Evolutionary conservation across 2,329 filamentous ascomycete species (phyloP), one percentile per base, ranked within the genome.

Genomic region (Penicillium palitans): DNA sequence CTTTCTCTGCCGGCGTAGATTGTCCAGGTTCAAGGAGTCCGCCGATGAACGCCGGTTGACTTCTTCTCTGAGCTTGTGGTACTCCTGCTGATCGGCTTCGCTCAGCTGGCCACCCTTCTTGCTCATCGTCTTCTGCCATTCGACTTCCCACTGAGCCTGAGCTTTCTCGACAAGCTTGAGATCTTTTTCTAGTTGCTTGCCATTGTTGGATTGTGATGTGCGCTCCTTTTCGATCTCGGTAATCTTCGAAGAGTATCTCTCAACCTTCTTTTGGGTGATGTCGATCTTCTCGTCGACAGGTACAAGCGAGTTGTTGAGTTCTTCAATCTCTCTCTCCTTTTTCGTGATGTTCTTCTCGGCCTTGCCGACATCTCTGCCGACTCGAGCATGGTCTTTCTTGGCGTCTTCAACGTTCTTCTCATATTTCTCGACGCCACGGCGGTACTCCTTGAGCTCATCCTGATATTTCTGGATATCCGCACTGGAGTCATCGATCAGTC

Each of bases 251-350:
- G 87, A 83, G 57, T 90, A 84, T 60, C 83, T 85, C 51, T 87
- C 85, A 39, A 91, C 81, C 61, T 93, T 89, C 61, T 85, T 84
- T 15, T 81, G 86, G 7, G 89, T 90, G 61, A 96, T 88, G 50
- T 87, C 84, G 40, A 99, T 89, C 78, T 98, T 98, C 74, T 97
- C 92, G 52, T 96, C 88, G 59, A 98, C 87, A 0, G 95, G 95
- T 8, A 98, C 87, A 5, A 99, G 83, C 37, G 86, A 87, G 70
- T 92, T 96, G 67, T 93, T 87, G 65, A 90, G 88, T 59, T 95
- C 90, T 68, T 97, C 91, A 24, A 97, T 89, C 44, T 90, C 88
- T 70, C 89, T 91, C 73, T 96, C 91, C 74, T 95, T 96, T 55
- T 82, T 81, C 72, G 90, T 91, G 74, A 98, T 96, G 58, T 84